These are phyloP conservation scores for Aspergillus sclerotiicarbonarius DNA, from an alignment of 495 filamentous ascomycete species.

Conservation along the genomic window DNA sequence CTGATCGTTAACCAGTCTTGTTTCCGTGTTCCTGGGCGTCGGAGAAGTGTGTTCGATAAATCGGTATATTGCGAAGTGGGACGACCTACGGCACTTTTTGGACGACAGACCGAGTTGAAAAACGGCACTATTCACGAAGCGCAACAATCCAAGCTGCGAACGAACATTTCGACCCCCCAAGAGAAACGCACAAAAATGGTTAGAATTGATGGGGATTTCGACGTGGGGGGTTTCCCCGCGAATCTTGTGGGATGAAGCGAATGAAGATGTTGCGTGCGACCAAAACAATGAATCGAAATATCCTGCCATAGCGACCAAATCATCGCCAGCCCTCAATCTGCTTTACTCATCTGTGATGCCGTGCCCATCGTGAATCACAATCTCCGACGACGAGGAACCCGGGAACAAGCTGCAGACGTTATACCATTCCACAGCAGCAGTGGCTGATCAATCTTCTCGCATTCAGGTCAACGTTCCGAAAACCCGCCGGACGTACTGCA, in stretches of 20 bases:
- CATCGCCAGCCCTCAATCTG: not conserved
- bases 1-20: constrained; percentile 12
- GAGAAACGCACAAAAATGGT: not conserved
- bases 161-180: not conserved
- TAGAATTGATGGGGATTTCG: not conserved
- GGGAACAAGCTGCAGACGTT: constrained; percentile 5
- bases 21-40: constrained; percentile 24
- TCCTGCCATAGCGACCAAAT: not conserved
- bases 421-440: constrained; percentile 13
- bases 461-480: constrained; percentile 83
- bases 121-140: not conserved
- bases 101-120: not conserved
- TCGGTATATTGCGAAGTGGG: not conserved
- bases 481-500: constrained; percentile 92
- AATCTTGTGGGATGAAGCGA: constrained; percentile 2
- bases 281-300: not conserved
- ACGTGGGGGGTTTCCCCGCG: not conserved
- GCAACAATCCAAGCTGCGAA: not conserved
- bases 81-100: not conserved
- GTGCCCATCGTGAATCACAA: not conserved
- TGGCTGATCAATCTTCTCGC: constrained; percentile 27
- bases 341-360: not conserved
- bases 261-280: not conserved
- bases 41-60: constrained; percentile 19
- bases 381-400: constrained; percentile 3